Evolutionary conservation across 306 rosid species (phyloP).

Genomic region (Ormosia semicastrata): DNA sequence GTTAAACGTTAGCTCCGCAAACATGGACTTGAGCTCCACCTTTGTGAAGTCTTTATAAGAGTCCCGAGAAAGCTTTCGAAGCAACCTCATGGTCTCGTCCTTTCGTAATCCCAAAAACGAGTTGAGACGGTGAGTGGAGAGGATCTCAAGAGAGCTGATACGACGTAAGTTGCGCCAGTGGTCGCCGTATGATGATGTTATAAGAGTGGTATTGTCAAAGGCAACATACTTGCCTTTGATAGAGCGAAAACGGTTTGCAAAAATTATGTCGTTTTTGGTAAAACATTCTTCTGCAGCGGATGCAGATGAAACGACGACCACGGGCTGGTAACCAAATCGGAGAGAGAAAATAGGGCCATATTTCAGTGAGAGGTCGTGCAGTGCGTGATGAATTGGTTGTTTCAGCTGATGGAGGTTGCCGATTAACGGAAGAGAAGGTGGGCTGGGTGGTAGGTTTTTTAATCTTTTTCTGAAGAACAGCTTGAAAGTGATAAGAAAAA

Average conservation of each 20-base stretch:
- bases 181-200: conserved; percentile 51
- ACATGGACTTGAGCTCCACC: conserved; percentile 39
- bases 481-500: conserved; percentile 19
- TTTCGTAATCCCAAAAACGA: conserved; percentile 37
- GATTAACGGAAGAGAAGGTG: conserved; percentile 52
- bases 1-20: conserved; percentile 58
- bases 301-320: conserved; percentile 50
- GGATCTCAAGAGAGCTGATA: conserved; percentile 53
- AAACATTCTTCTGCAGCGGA: conserved; percentile 60
- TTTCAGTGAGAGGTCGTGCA: conserved; percentile 37
- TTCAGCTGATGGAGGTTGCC: conserved; percentile 61
- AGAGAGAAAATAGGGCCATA: conserved; percentile 45
- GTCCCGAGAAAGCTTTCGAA: conserved; percentile 20
- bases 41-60: conserved; percentile 14
- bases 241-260: conserved; percentile 49
- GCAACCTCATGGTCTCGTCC: conserved; percentile 44
- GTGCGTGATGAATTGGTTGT: conserved; percentile 35
- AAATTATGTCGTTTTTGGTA: conserved; percentile 58
- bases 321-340: conserved; percentile 27
- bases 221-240: conserved; percentile 37
- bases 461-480: conserved; percentile 17
- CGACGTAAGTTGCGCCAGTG: conserved; percentile 90
- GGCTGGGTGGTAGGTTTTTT: conserved; percentile 53
- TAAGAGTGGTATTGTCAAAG: conserved; percentile 43
- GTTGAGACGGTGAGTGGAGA: conserved; percentile 50